phyloP scores from a whole-genome alignment of 352 stramenopile genomes.

The Phytophthora melonis region DNA sequence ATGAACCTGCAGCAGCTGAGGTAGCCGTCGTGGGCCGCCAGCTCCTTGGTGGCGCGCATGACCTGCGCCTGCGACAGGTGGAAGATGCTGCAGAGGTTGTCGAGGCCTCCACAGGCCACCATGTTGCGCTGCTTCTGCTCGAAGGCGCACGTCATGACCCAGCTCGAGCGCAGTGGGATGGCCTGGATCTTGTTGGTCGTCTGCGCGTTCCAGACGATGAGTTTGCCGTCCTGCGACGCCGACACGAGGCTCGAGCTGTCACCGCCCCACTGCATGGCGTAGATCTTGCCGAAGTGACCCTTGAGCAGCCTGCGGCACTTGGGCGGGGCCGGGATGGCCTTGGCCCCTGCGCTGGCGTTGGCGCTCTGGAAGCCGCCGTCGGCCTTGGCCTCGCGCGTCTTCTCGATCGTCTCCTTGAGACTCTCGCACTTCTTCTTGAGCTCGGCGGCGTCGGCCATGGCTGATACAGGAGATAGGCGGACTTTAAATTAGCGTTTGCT shows the following conservation, averaged over 20 bases:
- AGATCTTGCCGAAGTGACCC: slow-evolving; percentile 99
- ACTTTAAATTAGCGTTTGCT: background rate
- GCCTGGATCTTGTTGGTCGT: slow-evolving; percentile 97
- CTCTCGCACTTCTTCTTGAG: slow-evolving; percentile 91
- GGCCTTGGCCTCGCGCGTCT: slow-evolving; percentile 79
- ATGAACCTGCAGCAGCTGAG: slow-evolving; percentile 98
- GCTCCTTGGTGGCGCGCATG: slow-evolving; percentile 94
- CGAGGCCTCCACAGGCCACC: slow-evolving; percentile 98
- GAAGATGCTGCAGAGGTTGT: slow-evolving; percentile 99
- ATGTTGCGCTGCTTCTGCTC: slow-evolving; percentile 97
- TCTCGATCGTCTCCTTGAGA: slow-evolving; percentile 90
- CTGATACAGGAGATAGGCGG: background rate
- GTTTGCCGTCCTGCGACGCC: slow-evolving; percentile 98
- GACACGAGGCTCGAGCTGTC: slow-evolving; percentile 93
- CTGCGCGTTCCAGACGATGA: slow-evolving; percentile 99
- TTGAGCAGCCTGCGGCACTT: slow-evolving; percentile 97
- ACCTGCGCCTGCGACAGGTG: slow-evolving; percentile 92
- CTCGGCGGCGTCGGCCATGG: slow-evolving; percentile 77
- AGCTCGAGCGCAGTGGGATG: slow-evolving; percentile 97
- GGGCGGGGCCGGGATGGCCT: slow-evolving; percentile 82
- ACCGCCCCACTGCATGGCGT: slow-evolving; percentile 98
- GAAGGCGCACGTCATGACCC: slow-evolving; percentile 99
- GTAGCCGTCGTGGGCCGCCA: slow-evolving; percentile 98
- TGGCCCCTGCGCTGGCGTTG: slow-evolving; percentile 67
- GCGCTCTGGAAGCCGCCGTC: slow-evolving; percentile 83